Percentiles rank a stretch among this genome's conserved stretches.
Conservation (phyloP, 2,329 filamentous ascomycete species). For the Podosphaera aphanis region DNA sequence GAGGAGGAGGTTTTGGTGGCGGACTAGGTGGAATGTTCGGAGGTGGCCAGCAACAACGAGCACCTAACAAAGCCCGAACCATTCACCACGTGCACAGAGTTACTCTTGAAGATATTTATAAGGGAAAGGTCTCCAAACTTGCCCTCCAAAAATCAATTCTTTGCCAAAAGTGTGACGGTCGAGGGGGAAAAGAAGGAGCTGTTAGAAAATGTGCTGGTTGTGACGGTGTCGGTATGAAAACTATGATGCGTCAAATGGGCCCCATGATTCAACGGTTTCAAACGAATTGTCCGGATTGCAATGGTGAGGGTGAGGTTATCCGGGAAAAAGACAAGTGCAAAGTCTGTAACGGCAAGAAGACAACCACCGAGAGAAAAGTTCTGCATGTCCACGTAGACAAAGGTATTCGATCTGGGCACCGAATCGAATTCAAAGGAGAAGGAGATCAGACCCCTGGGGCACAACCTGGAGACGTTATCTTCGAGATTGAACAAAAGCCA, state of each 20-base stretch:
- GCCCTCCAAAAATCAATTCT: constrained; percentile 94
- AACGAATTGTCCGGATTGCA: constrained; percentile 94
- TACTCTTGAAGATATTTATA: constrained; percentile 91
- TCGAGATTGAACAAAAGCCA: constrained; percentile 99
- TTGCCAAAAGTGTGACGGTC: constrained; percentile 80
- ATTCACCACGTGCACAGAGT: constrained; percentile 99
- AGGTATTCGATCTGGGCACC: constrained; percentile 79
- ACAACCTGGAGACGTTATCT: constrained; percentile 85
- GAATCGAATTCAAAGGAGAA: constrained; percentile 91
- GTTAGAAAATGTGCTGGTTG: constrained; percentile 81
- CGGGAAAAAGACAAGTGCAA: constrained; percentile 97
- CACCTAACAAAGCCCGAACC: constrained; percentile 71
- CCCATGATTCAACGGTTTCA: constrained; percentile 99
- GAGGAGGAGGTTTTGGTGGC: constrained; percentile 37
- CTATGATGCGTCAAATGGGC: constrained; percentile 99
- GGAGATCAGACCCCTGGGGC: constrained; percentile 89
- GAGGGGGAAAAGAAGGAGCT: constrained; percentile 92
- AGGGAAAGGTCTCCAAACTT: constrained; percentile 90
- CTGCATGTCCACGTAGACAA: constrained; percentile 94
- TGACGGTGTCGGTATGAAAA: constrained; percentile 94
- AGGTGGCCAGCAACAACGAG: constrained; percentile 50
- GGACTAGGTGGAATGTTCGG: constrained; percentile 58
- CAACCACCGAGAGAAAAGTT: constrained; percentile 87
- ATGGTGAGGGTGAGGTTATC: constrained; percentile 90
- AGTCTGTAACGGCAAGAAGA: constrained; percentile 92